Evolutionary conservation across 345 rosid species (phyloP).

Genomic region (Cardiospermum halicacabum): DNA sequence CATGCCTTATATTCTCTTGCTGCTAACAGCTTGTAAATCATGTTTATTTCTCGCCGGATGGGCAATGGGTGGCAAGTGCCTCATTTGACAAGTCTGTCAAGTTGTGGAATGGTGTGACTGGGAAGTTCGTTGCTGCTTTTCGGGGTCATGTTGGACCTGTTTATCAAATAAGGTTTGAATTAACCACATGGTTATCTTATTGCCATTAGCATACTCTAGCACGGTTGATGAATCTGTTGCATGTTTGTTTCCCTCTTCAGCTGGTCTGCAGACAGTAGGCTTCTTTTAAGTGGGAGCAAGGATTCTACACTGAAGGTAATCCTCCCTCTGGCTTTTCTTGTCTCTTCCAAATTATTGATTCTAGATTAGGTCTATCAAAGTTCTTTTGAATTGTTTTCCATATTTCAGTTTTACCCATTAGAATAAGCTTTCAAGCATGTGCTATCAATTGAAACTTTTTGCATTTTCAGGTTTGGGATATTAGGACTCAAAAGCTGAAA

Average conservation of each 20-base stretch:
- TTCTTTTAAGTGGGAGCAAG: constrained; percentile 94
- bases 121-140: constrained; percentile 78
- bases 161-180: constrained; percentile 73
- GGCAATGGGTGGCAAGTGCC: constrained; percentile 96
- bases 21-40: constrained; percentile 83
- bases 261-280: constrained; percentile 98
- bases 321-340: neutral
- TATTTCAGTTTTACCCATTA: neutral
- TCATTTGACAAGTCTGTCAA: constrained; percentile 92
- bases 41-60: constrained; percentile 93
- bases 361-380: neutral
- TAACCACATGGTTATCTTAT: constrained; percentile 1
- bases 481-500: constrained; percentile 67
- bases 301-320: constrained; percentile 93
- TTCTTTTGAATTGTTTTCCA: neutral
- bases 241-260: constrained; percentile 29
- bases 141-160: constrained; percentile 95
- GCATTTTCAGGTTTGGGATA: constrained; percentile 68
- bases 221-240: constrained; percentile 14
- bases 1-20: constrained; percentile 5
- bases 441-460: constrained; percentile 8
- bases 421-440: neutral
- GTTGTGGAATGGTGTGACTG: constrained; percentile 87
- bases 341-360: neutral
- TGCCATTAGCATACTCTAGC: neutral